Percentiles rank a stretch among this genome's conserved stretches.
Conservation (phyloP, 768 basidiomycete species). For the Rhodotorula taiwanensis region DNA sequence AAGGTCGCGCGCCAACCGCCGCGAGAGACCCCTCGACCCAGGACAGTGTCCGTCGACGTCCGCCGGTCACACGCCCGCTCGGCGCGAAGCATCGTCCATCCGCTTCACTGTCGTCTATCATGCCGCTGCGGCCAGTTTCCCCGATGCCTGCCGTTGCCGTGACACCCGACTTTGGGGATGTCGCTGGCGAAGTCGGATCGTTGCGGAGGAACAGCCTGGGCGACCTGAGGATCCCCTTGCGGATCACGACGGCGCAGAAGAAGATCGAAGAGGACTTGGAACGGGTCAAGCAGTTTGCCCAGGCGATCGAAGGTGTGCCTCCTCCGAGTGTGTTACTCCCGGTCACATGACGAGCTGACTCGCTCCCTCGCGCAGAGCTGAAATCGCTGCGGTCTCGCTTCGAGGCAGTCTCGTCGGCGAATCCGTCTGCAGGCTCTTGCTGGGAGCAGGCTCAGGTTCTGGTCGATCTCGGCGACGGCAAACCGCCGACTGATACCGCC, state of each 20-base stretch:
- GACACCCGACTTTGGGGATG: background rate
- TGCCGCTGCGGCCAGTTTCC: background rate
- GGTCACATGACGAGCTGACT: background rate
- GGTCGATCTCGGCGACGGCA: conserved; percentile 38
- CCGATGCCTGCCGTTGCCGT: background rate
- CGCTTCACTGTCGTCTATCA: conserved; percentile 28
- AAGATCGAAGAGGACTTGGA: conserved; percentile 42
- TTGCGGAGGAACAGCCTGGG: conserved; percentile 41
- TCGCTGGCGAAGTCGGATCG: background rate
- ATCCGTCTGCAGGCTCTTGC: conserved; percentile 3
- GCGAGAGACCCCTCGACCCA: background rate
- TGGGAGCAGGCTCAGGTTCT: conserved; percentile 40
- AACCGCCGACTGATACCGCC: background rate
- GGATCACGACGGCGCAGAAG: conserved; percentile 41
- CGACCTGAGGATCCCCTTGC: conserved; percentile 40
- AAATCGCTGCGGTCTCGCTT: conserved; percentile 27
- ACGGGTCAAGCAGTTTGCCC: conserved; percentile 41
- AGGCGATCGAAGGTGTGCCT: conserved; percentile 39
- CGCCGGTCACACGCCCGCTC: background rate
- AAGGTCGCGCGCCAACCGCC: too few species aligned
- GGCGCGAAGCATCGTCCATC: conserved; percentile 18
- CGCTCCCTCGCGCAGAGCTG: conserved; percentile 25
- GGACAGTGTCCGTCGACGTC: too few species aligned
- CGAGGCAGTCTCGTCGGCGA: background rate
- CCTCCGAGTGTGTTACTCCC: background rate